Evolutionary conservation across 441 rosid species (phyloP).

Genomic region (Syzygium malaccense): DNA sequence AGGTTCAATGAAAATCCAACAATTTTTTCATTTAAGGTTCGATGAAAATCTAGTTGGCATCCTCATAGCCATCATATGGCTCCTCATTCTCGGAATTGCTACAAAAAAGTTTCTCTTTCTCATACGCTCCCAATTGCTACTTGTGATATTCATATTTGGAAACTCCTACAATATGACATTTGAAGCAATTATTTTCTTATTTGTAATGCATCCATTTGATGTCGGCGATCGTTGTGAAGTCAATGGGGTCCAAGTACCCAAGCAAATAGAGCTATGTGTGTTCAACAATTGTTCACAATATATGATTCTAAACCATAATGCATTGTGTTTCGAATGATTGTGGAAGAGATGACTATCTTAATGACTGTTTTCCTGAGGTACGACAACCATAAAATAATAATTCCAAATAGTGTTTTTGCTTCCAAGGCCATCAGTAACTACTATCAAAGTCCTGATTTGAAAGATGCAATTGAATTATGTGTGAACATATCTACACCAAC

Average conservation of each 20-base stretch:
- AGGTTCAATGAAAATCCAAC: not conserved
- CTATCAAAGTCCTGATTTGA: too few species aligned
- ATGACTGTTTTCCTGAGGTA: too few species aligned
- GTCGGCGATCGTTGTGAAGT: conserved; percentile 1
- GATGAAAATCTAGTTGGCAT: not conserved
- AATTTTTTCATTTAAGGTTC: not conserved
- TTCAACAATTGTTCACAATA: not conserved
- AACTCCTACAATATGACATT: not conserved
- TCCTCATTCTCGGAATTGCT: not conserved
- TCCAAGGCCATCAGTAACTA: too few species aligned
- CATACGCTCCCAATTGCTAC: conserved; percentile 3
- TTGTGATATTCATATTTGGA: conserved; percentile 1
- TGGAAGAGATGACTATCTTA: conserved; percentile 5
- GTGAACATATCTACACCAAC: too few species aligned
- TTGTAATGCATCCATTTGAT: conserved; percentile 4
- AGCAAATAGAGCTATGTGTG: not conserved
- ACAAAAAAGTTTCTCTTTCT: not conserved
- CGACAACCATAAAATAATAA: too few species aligned
- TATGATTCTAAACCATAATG: not conserved
- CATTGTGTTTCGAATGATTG: not conserved
- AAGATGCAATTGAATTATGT: too few species aligned
- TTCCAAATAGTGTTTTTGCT: too few species aligned
- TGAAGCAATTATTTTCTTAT: not conserved
- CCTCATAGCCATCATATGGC: not conserved
- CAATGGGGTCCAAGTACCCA: not conserved